Evolutionary conservation across 805 yeast species (phyloP).

Genomic region (Pichia ethanolica): DNA sequence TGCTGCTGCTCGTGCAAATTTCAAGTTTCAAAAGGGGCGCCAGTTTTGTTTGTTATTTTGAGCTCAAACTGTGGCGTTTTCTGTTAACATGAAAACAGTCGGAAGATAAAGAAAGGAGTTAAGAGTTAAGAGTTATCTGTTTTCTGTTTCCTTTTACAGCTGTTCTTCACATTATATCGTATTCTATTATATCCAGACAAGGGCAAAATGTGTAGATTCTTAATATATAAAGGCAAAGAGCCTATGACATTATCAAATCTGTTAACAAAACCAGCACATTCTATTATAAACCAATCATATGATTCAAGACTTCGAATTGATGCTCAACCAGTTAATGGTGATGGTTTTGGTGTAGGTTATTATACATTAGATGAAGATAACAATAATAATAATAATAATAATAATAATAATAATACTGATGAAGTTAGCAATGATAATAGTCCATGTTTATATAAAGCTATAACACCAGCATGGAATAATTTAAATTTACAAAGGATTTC

Average conservation of each 20-base stretch:
- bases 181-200: too few species aligned
- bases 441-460: conserved; percentile 91
- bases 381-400: too few species aligned
- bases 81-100: too few species aligned
- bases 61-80: too few species aligned
- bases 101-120: too few species aligned
- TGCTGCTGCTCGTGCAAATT: too few species aligned
- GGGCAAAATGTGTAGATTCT: conserved; percentile 73
- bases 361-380: conserved; percentile 52
- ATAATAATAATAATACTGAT: conserved; percentile 10
- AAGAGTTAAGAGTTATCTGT: too few species aligned
- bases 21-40: too few species aligned
- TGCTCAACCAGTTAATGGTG: conserved; percentile 92
- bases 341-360: conserved; percentile 97
- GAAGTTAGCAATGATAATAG: conserved; percentile 23
- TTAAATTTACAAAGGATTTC: conserved; percentile 80
- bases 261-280: conserved; percentile 91
- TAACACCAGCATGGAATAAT: conserved; percentile 98
- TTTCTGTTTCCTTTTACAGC: too few species aligned
- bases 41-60: too few species aligned
- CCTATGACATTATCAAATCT: conserved; percentile 80
- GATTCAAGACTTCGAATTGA: conserved; percentile 86
- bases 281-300: conserved; percentile 92
- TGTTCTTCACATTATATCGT: too few species aligned
- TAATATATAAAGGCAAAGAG: conserved; percentile 87